Conservation (phyloP, 1,284 basidiomycete species). For the Puccinia polysora region DNA sequence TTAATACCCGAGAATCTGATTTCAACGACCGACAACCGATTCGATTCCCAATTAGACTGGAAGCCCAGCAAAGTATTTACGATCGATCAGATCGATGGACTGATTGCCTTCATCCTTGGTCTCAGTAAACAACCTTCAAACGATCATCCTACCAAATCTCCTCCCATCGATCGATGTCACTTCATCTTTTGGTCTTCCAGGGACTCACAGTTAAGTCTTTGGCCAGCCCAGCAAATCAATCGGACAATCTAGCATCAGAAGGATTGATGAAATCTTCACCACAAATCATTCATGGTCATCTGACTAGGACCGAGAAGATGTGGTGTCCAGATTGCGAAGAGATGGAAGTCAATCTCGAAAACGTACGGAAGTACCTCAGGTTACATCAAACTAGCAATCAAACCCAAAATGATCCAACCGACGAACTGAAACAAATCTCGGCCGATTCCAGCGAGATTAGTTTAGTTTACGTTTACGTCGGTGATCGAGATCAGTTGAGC, state of each 20-base stretch:
- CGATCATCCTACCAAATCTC: not conserved
- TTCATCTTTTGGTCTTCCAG: conserved; percentile 11
- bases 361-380: conserved; percentile 1
- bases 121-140: not conserved
- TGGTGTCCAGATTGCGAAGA: conserved; percentile 36
- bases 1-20: no score
- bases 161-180: no score
- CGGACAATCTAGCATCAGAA: no score
- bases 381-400: not conserved
- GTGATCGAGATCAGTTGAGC: conserved; percentile 25
- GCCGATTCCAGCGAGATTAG: not conserved
- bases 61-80: no score
- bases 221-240: not conserved
- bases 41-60: no score
- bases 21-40: no score
- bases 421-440: no score
- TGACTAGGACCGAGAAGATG: conserved; percentile 21
- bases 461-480: conserved; percentile 6
- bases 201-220: conserved; percentile 1
- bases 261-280: no score
- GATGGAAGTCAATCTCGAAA: conserved; percentile 11
- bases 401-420: not conserved
- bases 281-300: not conserved
- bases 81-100: no score
- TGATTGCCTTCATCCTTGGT: no score